Evolutionary conservation across 1,284 basidiomycete species (phyloP).

Genomic region (Papiliotrema terrestris): DNA sequence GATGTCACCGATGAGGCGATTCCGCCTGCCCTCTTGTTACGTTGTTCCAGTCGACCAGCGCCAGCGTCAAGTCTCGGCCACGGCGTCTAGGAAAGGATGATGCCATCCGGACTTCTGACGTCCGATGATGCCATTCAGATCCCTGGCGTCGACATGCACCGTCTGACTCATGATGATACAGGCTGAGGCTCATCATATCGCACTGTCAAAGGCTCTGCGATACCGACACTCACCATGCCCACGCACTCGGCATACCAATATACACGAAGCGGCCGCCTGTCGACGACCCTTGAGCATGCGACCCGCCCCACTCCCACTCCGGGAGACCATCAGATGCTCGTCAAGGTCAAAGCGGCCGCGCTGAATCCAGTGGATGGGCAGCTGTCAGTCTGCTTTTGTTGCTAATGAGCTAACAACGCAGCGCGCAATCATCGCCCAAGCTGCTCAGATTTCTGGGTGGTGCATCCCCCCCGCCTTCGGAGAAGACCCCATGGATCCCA

Average conservation of each 20-base stretch:
- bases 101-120: too few relatives aligned
- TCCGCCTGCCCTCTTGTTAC: too few relatives aligned
- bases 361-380: conserved; percentile 63
- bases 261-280: conserved; percentile 14
- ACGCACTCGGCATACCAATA: conserved; percentile 17
- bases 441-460: conserved; percentile 53
- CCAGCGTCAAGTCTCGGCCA: too few relatives aligned
- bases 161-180: too few relatives aligned
- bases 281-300: conserved; percentile 11
- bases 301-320: conserved; percentile 6
- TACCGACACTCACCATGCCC: background rate
- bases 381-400: conserved; percentile 13
- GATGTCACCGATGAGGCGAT: too few relatives aligned
- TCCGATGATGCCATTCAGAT: too few relatives aligned
- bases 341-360: conserved; percentile 62
- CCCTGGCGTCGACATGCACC: too few relatives aligned
- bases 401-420: too few relatives aligned
- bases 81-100: too few relatives aligned
- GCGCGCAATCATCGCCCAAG: conserved; percentile 58
- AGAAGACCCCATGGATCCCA: conserved; percentile 53
- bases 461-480: conserved; percentile 23
- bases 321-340: conserved; percentile 21
- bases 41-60: too few relatives aligned
- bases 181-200: too few relatives aligned
- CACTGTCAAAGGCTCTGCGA: too few relatives aligned